Evolutionary conservation across 2,329 filamentous ascomycete species (phyloP), one percentile per base, ranked within the genome.

Genomic region (Macrophomina tecta): DNA sequence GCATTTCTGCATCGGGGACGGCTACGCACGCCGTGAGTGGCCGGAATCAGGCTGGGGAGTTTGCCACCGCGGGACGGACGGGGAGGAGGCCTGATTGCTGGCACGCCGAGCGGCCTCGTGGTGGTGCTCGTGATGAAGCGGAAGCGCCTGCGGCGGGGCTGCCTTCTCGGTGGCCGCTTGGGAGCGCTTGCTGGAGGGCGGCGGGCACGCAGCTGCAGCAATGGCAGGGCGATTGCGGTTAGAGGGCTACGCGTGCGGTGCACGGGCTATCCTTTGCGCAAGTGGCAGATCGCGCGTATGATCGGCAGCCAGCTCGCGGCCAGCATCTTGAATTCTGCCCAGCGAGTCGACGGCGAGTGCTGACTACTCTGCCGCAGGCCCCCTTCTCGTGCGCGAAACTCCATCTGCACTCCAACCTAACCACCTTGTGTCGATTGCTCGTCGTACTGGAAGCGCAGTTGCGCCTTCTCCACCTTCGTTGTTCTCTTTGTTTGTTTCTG

Each of bases 231-330:
- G 40, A 61, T 48, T 61, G 42, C 5, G 36, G 56, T 58, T 61
- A 62, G 58, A 62, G 42, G 58, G 40, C 58, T 62, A 62, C 58
- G 58, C 58, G 58, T 62, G 58, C 42, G 45, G 45, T 49, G 58
- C n/a, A n/a, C 42, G 58, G 58, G 45, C 58, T 42, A 49, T 62
- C 58, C 28, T 61, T 48, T 48, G 58, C 58, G 58, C 58, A 61
- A 62, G 58, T 62, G 58, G 58, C 56, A 61, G 58, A 62, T 62
- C 58, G 58, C 45, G 42, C 45, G 58, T 48, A 49, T 62, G 58
- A 62, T 62, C 58, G 58, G 58, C 58, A 49, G 58, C 58, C 45
- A 48, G 23, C 32, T 40, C 38, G 45, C 45, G 45, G 58, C 58
- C 58, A 62, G 42, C 42, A 62, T 51, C 58, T 49, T 23, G 58